Evolutionary conservation across 75 land plant genomes (phyloP).

Genomic region (Sequoiadendron giganteum): DNA sequence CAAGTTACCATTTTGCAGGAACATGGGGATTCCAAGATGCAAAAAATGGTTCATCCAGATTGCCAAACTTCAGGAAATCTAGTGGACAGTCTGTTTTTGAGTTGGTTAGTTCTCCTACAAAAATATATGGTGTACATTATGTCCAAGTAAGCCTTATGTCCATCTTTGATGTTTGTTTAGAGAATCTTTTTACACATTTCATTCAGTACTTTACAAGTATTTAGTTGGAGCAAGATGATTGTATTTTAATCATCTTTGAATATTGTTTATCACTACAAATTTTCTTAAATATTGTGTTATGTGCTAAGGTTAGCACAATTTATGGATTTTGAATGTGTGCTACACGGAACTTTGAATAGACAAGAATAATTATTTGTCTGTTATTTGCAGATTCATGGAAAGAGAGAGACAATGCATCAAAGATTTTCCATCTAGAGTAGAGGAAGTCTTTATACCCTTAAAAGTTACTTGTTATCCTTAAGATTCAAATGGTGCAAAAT

Average conservation of each 20-base stretch:
- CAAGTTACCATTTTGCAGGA: conserved; percentile 40
- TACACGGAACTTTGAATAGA: not conserved
- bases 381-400: not conserved
- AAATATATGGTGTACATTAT: conserved; percentile 94
- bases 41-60: conserved; percentile 55
- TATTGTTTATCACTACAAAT: not conserved
- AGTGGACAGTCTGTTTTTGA: conserved; percentile 71
- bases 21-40: conserved; percentile 59
- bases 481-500: not conserved
- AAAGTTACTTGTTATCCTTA: not conserved
- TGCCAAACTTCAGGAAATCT: conserved; percentile 64
- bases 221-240: not conserved
- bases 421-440: not conserved
- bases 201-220: not conserved
- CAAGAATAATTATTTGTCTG: not conserved
- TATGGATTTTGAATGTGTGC: not conserved
- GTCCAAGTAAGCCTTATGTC: conserved; percentile 61
- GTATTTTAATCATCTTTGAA: not conserved
- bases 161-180: not conserved
- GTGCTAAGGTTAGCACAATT: not conserved
- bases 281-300: not conserved
- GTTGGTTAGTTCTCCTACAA: conserved; percentile 70
- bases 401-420: not conserved
- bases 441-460: not conserved
- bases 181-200: not conserved